Percentiles rank a stretch among this genome's conserved stretches.
These are phyloP conservation scores for Venturia aucupariae DNA, from an alignment of 2,329 filamentous ascomycete species.

Conservation along the genomic window DNA sequence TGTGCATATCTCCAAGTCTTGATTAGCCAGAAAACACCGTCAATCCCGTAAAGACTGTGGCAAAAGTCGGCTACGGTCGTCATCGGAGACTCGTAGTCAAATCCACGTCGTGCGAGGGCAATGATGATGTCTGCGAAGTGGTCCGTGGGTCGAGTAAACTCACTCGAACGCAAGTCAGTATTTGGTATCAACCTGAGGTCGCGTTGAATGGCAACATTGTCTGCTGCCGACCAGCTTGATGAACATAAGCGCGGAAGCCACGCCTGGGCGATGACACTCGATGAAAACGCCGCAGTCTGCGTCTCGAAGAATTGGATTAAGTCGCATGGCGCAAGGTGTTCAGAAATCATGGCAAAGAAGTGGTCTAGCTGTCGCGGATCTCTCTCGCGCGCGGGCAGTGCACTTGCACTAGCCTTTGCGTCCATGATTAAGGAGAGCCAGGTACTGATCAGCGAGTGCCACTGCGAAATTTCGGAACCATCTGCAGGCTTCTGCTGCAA, in stretches of 20 bases:
- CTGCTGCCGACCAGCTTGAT: not conserved
- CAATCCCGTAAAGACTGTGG: not conserved
- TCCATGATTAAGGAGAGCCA: not conserved
- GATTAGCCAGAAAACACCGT: not conserved
- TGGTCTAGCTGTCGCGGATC: not conserved
- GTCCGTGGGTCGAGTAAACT: not conserved
- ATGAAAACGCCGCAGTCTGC: not conserved
- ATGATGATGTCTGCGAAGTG: conserved; percentile 2
- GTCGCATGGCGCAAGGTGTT: not conserved
- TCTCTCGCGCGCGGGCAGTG: not conserved
- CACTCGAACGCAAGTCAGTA: not conserved
- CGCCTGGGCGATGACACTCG: not conserved
- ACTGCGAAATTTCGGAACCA: not conserved
- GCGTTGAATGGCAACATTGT: not conserved
- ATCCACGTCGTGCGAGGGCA: not conserved
- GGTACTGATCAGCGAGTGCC: not conserved
- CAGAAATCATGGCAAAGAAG: not conserved
- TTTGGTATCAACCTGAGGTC: not conserved
- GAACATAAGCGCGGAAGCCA: not conserved
- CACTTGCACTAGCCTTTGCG: not conserved
- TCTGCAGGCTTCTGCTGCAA: not conserved
- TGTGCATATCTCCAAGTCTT: not conserved
- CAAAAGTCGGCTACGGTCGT: not conserved
- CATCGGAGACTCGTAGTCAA: not conserved
- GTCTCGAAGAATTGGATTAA: not conserved